These are phyloP conservation scores for Cercospora sp. DNA, from an alignment of 2,329 filamentous ascomycete species.

Conservation along the genomic window DNA sequence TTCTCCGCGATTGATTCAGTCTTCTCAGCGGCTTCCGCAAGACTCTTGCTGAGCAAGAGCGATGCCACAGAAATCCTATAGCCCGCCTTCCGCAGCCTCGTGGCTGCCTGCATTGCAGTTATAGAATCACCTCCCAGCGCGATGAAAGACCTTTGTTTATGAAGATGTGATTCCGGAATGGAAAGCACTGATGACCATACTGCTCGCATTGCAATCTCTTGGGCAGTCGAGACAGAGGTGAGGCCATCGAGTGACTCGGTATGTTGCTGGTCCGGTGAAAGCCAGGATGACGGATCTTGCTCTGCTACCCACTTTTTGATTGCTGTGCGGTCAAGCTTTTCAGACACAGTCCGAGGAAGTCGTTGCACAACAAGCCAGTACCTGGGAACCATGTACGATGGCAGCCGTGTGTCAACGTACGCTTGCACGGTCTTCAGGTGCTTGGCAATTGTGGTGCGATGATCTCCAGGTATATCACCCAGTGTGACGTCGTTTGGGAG, in stretches of 20 bases:
- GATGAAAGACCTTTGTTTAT: neutral
- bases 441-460: neutral
- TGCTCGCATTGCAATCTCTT: neutral
- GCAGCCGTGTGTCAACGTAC: neutral
- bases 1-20: neutral
- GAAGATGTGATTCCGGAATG: neutral
- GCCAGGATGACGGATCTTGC: neutral
- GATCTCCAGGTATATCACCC: neutral
- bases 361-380: neutral
- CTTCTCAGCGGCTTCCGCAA: neutral
- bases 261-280: neutral
- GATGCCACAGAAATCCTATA: neutral
- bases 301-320: neutral
- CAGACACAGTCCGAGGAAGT: neutral
- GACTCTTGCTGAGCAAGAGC: neutral
- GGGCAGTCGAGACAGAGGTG: neutral
- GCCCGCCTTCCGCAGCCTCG: neutral
- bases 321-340: neutral
- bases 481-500: neutral
- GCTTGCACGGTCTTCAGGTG: neutral
- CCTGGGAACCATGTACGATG: neutral
- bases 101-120: constrained; percentile 5
- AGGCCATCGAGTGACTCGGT: neutral
- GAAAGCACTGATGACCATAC: neutral
- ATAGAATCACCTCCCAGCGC: constrained; percentile 5